These are phyloP conservation scores for Ceratocystis ficicola DNA, from an alignment of 2,329 filamentous ascomycete genomes.

Conservation along the genomic window DNA sequence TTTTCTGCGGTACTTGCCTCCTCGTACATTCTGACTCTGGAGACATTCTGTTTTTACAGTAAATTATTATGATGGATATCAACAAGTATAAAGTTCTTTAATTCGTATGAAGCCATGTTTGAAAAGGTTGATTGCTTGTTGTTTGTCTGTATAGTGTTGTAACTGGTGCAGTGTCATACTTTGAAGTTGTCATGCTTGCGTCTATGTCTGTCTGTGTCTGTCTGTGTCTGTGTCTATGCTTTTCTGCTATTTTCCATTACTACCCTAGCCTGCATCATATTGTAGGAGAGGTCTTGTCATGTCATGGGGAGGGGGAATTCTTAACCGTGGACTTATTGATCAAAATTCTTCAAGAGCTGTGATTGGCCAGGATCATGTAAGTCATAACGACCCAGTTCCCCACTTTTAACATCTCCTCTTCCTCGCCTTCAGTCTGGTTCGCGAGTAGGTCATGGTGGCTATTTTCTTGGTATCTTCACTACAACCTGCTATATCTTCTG, in stretches of 20 bases:
- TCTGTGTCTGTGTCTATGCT: not conserved
- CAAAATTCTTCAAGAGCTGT: not conserved
- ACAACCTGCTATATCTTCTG: not conserved
- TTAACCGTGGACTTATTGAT: not conserved
- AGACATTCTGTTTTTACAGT: not conserved
- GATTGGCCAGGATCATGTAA: constrained; percentile 2
- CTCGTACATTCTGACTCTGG: not conserved
- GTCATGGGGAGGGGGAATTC: too few relatives aligned
- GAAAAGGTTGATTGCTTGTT: too few relatives aligned
- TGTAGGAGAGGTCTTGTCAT: too few relatives aligned
- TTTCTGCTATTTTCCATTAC: too few relatives aligned
- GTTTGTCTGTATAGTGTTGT: too few relatives aligned
- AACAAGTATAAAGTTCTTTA: not conserved
- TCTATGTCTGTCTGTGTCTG: not conserved
- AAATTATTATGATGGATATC: not conserved
- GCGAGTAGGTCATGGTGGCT: not conserved
- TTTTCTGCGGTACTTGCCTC: not conserved
- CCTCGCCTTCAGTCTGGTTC: not conserved
- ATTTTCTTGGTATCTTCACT: not conserved
- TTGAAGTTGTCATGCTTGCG: too few relatives aligned
- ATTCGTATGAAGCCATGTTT: not conserved
- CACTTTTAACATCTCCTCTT: not conserved
- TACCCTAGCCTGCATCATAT: too few relatives aligned
- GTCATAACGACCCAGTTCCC: not conserved
- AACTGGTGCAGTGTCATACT: too few relatives aligned